phyloP scores from a whole-genome alignment of 495 filamentous ascomycete species.

The Annulohypoxylon nitens region DNA sequence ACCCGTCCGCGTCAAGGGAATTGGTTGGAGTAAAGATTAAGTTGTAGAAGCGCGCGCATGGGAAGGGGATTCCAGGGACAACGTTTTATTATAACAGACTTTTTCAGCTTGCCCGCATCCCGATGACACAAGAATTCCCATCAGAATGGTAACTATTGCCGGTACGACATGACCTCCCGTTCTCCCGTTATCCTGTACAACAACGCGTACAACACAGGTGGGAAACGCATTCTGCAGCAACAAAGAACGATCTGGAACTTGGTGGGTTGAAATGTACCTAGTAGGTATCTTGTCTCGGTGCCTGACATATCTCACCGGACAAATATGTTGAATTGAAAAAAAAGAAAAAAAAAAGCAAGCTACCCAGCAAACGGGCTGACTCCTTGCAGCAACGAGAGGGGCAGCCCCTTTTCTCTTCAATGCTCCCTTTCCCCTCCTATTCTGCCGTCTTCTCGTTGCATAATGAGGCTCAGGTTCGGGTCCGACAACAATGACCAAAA shows the following conservation, averaged over 20 bases:
- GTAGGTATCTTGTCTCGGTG: neutral
- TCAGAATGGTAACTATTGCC: constrained; percentile 41
- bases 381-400: constrained; percentile 13
- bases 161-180: constrained; percentile 26
- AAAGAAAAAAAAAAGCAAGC: neutral
- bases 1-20: neutral
- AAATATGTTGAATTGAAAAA: neutral
- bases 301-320: neutral
- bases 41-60: constrained; percentile 42
- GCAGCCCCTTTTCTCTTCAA: neutral
- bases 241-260: neutral
- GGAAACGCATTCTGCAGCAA: neutral
- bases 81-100: neutral
- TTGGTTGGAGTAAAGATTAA: constrained; percentile 28
- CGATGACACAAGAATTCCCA: constrained; percentile 8
- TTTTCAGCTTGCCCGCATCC: constrained; percentile 25
- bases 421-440: neutral
- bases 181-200: constrained; percentile 20
- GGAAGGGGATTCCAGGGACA: neutral
- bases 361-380: neutral
- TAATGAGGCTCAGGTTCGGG: neutral
- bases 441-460: neutral
- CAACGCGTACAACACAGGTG: constrained; percentile 4
- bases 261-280: neutral
- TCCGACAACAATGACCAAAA: neutral